Base-by-base conservation (phyloP, 192 early-diverging fungal species). In the Geranomyces variabilis region DNA sequence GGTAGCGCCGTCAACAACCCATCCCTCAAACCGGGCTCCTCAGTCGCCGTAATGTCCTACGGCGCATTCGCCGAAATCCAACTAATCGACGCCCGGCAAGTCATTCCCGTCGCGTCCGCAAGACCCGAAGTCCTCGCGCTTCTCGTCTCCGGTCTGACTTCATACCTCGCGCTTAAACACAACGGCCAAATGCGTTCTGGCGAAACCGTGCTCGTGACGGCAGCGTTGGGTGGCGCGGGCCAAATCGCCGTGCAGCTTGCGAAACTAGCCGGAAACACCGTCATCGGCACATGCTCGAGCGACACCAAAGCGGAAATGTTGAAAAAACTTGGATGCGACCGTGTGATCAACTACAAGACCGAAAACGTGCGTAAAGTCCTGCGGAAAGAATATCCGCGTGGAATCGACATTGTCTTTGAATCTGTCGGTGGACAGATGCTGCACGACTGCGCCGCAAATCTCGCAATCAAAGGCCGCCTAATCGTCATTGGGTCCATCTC, bases 181-280 rank as follows among this genome's bases (percentile, higher is more conserved):
- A 49, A 75, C 34, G 84, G 81, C 4, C 75, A 73, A 10, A 78
- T 86, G 79, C 74, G 49, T 21, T 69, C 44, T 28, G 82, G 82
- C 60, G 82, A 86, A 63, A 84, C 79, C 45, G 81, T 88, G 17
- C 67, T 88, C 30, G 78, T 88, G 13, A 88, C 87, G 15, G 87
- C 84, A 56, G 87, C 87, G 49, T 83, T 83, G 36, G 87, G 87
- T 21, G 87, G 84, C 34, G 81, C 87, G 26, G 87, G 87, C 46
- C 84, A 88, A 70, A 80, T 86, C 45, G 87, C 87, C 13, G 84
- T 86, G 17, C 87, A 88, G 77, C 66, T 88, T 9, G 87, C 87
- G 24, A 86, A 86, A 71, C 51, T 74, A 33, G 84, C 84, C 14
- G 86, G 86, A n/a, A 78, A 84, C 72, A 74, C 75, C 15, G 87